Evolutionary conservation across 2,329 filamentous ascomycete species (phyloP).

Genomic region (Alternaria brassicae): DNA sequence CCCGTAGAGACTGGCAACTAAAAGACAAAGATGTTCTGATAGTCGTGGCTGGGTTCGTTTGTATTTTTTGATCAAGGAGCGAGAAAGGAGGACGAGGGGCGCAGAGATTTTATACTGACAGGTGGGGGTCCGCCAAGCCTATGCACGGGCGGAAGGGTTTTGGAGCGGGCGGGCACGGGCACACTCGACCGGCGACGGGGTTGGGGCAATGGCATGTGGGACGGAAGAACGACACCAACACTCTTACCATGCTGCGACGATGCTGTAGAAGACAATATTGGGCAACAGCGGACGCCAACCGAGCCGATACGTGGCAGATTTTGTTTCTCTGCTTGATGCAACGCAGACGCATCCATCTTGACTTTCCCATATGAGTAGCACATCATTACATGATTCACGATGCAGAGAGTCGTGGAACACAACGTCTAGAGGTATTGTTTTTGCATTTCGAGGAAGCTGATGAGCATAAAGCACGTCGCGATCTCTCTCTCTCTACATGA

Average conservation of each 20-base stretch:
- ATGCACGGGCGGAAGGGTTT: conserved; percentile 1
- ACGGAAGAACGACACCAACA: not conserved
- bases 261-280: not conserved
- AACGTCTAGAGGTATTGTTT: not conserved
- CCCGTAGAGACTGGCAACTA: conserved; percentile 71
- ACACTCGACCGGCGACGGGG: not conserved
- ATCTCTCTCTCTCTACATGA: conserved; percentile 1
- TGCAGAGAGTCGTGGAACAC: not conserved
- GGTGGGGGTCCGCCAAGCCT: conserved; percentile 12
- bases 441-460: conserved; percentile 10
- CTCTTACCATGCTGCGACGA: not conserved
- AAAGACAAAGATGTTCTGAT: conserved; percentile 61
- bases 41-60: conserved; percentile 74
- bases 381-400: not conserved
- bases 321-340: not conserved
- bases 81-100: conserved; percentile 48
- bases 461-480: conserved; percentile 3
- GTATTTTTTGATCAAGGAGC: conserved; percentile 64
- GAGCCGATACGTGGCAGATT: not conserved
- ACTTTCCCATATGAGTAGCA: not conserved
- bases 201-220: not conserved
- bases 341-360: not conserved
- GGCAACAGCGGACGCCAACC: not conserved
- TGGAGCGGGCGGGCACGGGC: not conserved
- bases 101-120: conserved; percentile 31